Evolutionary conservation across 805 yeast genomes (phyloP).

Genomic region (Yarrowia sp.): DNA sequence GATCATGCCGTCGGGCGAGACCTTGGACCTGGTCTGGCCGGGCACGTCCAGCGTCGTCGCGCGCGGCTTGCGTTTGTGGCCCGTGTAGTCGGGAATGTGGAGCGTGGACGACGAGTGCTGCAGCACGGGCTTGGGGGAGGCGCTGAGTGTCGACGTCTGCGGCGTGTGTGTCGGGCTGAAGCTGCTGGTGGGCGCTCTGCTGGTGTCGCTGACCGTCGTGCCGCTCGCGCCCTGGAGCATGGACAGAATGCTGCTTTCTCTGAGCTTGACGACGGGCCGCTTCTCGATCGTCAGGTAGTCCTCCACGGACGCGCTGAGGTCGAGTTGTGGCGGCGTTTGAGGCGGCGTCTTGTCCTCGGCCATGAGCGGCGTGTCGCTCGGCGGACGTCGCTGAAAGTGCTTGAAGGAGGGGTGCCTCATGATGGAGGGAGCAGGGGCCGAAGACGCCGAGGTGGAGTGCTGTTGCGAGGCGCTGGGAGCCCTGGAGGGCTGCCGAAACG

Average conservation of each 20-base stretch:
- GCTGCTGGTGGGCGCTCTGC: neutral
- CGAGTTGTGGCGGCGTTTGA: conserved; percentile 17
- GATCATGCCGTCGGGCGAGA: conserved; percentile 62
- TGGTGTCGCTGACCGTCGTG: conserved; percentile 6
- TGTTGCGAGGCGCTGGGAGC: neutral
- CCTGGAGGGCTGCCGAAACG: neutral
- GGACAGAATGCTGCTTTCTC: conserved; percentile 17
- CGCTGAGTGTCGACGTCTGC: neutral
- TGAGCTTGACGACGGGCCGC: conserved; percentile 5
- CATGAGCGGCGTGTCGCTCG: conserved; percentile 13
- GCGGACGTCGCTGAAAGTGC: conserved; percentile 20
- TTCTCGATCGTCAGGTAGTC: conserved; percentile 16
- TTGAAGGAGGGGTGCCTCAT: conserved; percentile 18
- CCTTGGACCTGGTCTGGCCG: conserved; percentile 79
- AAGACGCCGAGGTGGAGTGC: neutral
- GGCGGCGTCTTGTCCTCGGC: conserved; percentile 19
- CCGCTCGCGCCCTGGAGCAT: conserved; percentile 9
- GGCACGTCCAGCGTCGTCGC: conserved; percentile 90
- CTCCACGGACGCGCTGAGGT: neutral
- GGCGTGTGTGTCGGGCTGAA: neutral
- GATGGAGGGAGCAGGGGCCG: conserved; percentile 9
- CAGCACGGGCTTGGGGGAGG: neutral
- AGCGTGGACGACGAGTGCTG: conserved; percentile 17
- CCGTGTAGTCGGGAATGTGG: neutral
- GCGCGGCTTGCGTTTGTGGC: conserved; percentile 37